These are phyloP conservation scores for Heterobasidion parviporum DNA, from an alignment of 1,284 basidiomycete genomes.

Conservation along the genomic window DNA sequence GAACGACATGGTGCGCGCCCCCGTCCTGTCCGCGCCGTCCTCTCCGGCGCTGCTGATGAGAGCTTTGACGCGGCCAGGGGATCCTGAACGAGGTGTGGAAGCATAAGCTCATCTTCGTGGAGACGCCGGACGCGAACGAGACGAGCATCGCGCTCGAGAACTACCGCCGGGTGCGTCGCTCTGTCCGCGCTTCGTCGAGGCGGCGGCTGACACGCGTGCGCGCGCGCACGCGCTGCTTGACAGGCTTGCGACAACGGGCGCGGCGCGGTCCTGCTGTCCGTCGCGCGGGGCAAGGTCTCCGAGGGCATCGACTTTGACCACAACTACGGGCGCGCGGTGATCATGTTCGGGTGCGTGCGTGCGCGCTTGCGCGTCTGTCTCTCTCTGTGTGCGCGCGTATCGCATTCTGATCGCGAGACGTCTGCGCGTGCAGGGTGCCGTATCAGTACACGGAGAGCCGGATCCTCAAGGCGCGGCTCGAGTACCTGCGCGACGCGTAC, in stretches of 20 bases:
- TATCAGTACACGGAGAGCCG: slow-evolving; percentile 99
- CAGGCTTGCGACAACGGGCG: slow-evolving; percentile 98
- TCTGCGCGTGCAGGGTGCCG: slow-evolving; percentile 77
- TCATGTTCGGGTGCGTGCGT: slow-evolving; percentile 90
- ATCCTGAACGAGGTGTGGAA: slow-evolving; percentile 99
- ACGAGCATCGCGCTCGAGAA: slow-evolving; percentile 98
- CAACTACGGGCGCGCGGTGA: slow-evolving; percentile 97
- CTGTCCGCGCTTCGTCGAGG: not conserved
- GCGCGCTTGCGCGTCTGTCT: not conserved
- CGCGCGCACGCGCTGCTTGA: not conserved
- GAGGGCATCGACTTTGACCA: slow-evolving; percentile 99
- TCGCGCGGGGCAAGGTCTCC: slow-evolving; percentile 98
- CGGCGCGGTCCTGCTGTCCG: slow-evolving; percentile 93
- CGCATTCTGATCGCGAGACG: too few relatives aligned
- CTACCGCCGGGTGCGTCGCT: slow-evolving; percentile 73
- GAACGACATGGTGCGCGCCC: slow-evolving; percentile 90
- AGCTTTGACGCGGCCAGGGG: slow-evolving; percentile 44
- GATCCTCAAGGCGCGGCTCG: slow-evolving; percentile 94
- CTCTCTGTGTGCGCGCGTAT: not conserved
- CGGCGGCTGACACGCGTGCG: not conserved
- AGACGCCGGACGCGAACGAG: slow-evolving; percentile 98
- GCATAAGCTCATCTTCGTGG: slow-evolving; percentile 98
- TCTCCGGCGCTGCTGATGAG: slow-evolving; percentile 8
- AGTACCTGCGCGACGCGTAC: slow-evolving; percentile 98
- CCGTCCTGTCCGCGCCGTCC: slow-evolving; percentile 1